Evolutionary conservation across 805 yeast species (phyloP), one percentile per base, ranked within the genome.

Genomic region (Ogataea angusta): DNA sequence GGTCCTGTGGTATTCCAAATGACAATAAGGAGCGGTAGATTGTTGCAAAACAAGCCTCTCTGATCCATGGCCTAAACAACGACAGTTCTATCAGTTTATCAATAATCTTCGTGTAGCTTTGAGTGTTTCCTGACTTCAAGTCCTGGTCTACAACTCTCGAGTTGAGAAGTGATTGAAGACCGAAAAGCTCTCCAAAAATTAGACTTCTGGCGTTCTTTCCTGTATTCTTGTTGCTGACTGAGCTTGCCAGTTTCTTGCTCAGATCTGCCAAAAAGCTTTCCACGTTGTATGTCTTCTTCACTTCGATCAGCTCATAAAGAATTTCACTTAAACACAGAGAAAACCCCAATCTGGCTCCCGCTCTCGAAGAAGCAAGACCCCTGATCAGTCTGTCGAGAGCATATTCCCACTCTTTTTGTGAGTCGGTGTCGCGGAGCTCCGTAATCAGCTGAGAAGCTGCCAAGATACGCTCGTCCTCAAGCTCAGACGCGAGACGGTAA

Each of bases 271-370:
- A 48, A 55, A 73, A 57, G 46, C 67, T 49, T 24, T 66, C 50
- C 32, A 72, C 44, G 38, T 75, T 53, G 49, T 79, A 54, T 4
- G 47, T 53, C 38, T 62, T 46, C 16, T 59, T 54, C 2, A 57
- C 56, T 2, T 34, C 25, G 8, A 61, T 61, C 22, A 56, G 38
- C 17, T 72, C 54, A 10, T 67, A 66, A 6, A 73, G 55, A 1
- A 83, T 64, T 59, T 91, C 97, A 0, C 90, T 78, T 31, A 91
- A 64, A 32, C 96, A 91, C 73, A 87, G 76, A 2, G 96, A 85
- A 56, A 83, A 91, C 4, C 98, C 98, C 21, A 86, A 64, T 42
- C 97, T 70, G 1, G 96, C 93, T 34, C 88, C 73, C 17, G 85
- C 95, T 54, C 93, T 76, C 12, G 89, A 75, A 5, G 96, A 84